These are phyloP conservation scores for Trametes sp. DNA, from an alignment of 1,284 basidiomycete genomes.

Conservation along the genomic window DNA sequence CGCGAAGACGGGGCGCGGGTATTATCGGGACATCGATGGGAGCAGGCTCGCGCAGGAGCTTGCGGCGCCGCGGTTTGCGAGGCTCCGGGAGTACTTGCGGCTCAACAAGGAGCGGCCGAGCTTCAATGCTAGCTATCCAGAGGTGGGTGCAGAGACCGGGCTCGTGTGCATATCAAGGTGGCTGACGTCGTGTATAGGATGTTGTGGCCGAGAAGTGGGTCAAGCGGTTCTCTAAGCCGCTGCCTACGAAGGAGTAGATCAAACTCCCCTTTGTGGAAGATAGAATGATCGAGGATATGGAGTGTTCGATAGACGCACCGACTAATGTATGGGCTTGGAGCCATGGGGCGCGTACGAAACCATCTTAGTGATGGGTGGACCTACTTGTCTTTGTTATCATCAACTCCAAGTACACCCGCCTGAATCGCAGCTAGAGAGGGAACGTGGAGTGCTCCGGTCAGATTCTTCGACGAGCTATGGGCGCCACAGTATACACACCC, in stretches of 20 bases:
- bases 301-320: not conserved
- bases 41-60: conserved; percentile 23
- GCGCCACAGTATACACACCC: not conserved
- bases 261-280: not conserved
- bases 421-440: too few relatives aligned
- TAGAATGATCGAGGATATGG: not conserved
- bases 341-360: too few relatives aligned
- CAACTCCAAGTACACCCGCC: too few relatives aligned
- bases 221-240: not conserved
- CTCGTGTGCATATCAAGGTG: not conserved
- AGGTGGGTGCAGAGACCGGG: not conserved
- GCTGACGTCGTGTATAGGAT: not conserved
- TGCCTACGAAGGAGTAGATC: not conserved
- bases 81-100: conserved; percentile 38
- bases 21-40: conserved; percentile 7
- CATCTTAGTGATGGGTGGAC: too few relatives aligned
- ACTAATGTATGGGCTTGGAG: too few relatives aligned
- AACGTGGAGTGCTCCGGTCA: not conserved
- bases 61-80: conserved; percentile 30
- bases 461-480: not conserved
- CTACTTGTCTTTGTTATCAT: too few relatives aligned
- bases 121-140: conserved; percentile 30
- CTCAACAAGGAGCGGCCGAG: conserved; percentile 39
- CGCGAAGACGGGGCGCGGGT: conserved; percentile 22
- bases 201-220: not conserved